These are phyloP conservation scores for Leccinum subtestaceum DNA, from an alignment of 768 basidiomycete species.

Conservation along the genomic window DNA sequence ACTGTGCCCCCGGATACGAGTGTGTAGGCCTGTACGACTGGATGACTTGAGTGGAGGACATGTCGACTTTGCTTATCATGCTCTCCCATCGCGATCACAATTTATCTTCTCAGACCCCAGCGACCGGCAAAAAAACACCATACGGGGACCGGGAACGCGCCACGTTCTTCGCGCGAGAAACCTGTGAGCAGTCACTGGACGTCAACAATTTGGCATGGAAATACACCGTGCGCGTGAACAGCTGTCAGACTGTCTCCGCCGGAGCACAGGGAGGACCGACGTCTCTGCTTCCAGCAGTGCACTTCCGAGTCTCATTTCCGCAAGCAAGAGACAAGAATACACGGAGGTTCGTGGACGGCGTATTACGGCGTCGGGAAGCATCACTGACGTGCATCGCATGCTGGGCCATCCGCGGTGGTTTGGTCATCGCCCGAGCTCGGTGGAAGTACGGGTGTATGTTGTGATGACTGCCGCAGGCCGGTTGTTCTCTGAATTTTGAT, in stretches of 20 bases:
- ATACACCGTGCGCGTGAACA: background rate
- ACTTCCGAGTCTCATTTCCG: background rate
- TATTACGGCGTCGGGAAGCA: background rate
- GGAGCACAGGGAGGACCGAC: background rate
- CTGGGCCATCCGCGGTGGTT: background rate
- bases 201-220: background rate
- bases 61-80: background rate
- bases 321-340: background rate
- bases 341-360: background rate
- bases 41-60: background rate
- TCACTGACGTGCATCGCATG: background rate
- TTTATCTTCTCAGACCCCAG: background rate
- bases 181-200: background rate
- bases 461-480: background rate
- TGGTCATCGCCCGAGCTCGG: background rate
- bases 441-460: background rate
- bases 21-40: conserved; percentile 11
- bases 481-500: background rate
- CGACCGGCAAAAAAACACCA: background rate
- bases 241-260: too few species aligned
- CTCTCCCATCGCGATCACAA: background rate
- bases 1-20: conserved; percentile 17
- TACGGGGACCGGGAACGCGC: background rate
- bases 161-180: background rate
- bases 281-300: background rate